Percentiles rank a stretch among this genome's conserved stretches.
Conservation (phyloP, 2,329 filamentous ascomycete species). For the Ophiocordyceps robertsii region DNA sequence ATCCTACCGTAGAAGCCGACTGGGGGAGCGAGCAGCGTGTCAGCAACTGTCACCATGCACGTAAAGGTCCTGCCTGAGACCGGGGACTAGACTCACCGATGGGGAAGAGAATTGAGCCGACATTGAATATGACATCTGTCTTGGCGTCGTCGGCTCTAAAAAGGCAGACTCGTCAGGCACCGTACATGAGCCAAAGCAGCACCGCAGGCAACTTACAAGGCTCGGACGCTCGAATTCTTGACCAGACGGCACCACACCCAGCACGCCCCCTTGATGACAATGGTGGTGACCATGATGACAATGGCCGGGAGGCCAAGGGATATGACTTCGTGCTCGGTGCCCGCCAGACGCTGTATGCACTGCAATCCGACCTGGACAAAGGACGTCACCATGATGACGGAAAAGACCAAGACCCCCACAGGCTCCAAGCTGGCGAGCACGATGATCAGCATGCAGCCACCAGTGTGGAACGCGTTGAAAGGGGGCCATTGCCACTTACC, state of each 20-base stretch:
- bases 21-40: slow-evolving; percentile 8
- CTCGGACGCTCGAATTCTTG: slow-evolving; percentile 75
- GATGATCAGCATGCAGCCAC: neutral
- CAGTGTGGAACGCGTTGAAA: neutral
- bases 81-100: slow-evolving; percentile 32
- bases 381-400: slow-evolving; percentile 74
- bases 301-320: slow-evolving; percentile 60
- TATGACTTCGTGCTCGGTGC: slow-evolving; percentile 53
- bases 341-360: slow-evolving; percentile 50
- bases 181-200: too few relatives aligned
- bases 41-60: neutral
- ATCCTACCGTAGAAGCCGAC: slow-evolving; percentile 61
- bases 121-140: slow-evolving; percentile 82
- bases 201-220: slow-evolving; percentile 36
- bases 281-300: slow-evolving; percentile 67
- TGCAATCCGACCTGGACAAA: slow-evolving; percentile 68
- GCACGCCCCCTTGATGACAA: slow-evolving; percentile 68
- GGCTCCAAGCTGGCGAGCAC: slow-evolving; percentile 49
- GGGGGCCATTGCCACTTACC: slow-evolving; percentile 17
- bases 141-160: slow-evolving; percentile 35
- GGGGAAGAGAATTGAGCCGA: slow-evolving; percentile 78
- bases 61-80: neutral
- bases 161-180: slow-evolving; percentile 2
- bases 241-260: slow-evolving; percentile 84
- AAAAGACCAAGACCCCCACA: slow-evolving; percentile 69